Base-by-base conservation (phyloP, 2,329 filamentous ascomycete species). In the Exophiala calicioides region DNA sequence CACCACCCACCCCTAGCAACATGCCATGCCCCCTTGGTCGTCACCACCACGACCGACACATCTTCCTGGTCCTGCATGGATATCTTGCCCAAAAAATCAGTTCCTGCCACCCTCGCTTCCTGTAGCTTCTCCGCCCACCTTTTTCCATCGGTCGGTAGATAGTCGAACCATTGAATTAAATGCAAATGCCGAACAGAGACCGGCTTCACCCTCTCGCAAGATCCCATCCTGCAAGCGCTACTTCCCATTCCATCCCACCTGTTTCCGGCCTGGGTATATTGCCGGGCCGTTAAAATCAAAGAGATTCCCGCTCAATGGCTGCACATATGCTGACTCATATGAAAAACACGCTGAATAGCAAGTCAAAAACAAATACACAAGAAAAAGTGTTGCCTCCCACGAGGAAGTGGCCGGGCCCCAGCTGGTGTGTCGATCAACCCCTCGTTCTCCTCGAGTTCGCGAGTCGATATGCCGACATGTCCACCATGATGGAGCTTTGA, bases 401-500 rank as follows among this genome's bases (percentile, higher is more conserved):
- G n/a, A 47, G 9, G 38, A 27, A 13, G 24, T 18, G 27, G 18
- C 8, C 12, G 20, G 6, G 8, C 2, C 8, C 20, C 10, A 18
- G 15, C 16, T 40, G 9, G 5, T 21, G 10, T 12, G 12, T 2
- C 9, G 24, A 27, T 53, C 39, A 55, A 8, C 41, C 35, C 20
- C 42, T 31, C 9, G 47, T 31, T 23, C 50, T 36, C 36, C 49
- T 51, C 3, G 52, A 35, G 19, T 48, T 58, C 9, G 52, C 42
- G 9, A 54, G 31, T 23, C 46, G 43, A 46, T 48, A 54, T 43
- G 51, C 44, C 19, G 53, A 26, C 20, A 58, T 43, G 32, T 59
- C 57, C n/a, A 59, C 49, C 12, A 47, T 38, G 23, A 58, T 46
- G 30, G 54, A 55, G 9, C 46, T 45, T 29, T 54, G 52, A 16